A percentile compares a stretch with the other conserved stretches of the same genome.
phyloP scores from a whole-genome alignment of 1,284 basidiomycete species.

The Irpex rosettiformis region DNA sequence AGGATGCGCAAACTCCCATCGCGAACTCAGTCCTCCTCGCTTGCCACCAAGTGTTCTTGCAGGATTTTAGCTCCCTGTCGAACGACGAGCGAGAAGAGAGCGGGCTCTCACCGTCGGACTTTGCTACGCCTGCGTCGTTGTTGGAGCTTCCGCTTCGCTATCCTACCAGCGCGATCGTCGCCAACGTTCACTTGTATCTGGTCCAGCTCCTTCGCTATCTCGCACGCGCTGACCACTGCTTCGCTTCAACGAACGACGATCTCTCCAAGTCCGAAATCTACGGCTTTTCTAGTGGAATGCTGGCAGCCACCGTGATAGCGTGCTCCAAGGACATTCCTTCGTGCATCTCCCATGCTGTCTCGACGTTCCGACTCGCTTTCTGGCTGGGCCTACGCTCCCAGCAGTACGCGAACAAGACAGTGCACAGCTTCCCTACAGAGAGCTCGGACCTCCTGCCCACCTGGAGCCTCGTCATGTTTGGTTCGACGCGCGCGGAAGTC shows the following conservation, averaged over 20 bases:
- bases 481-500: conserved; percentile 32
- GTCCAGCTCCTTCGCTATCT: conserved; percentile 53
- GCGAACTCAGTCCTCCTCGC: conserved; percentile 44
- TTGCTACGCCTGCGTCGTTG: conserved; percentile 35
- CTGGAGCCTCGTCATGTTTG: conserved; percentile 52
- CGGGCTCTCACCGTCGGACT: conserved; percentile 41
- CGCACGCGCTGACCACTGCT: conserved; percentile 9
- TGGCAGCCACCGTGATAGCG: conserved; percentile 53
- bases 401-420: conserved; percentile 28
- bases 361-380: conserved; percentile 51
- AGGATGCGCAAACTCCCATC: conserved; percentile 34
- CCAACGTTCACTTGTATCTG: conserved; percentile 46
- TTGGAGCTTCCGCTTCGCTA: conserved; percentile 34
- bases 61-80: conserved; percentile 44
- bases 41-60: conserved; percentile 46
- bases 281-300: conserved; percentile 61
- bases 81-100: conserved; percentile 30
- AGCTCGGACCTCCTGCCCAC: conserved; percentile 35
- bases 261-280: conserved; percentile 41
- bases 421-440: conserved; percentile 19
- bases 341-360: conserved; percentile 43
- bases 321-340: conserved; percentile 38
- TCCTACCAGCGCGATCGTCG: conserved; percentile 45
- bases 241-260: conserved; percentile 15
- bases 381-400: conserved; percentile 60